Evolutionary conservation across 805 yeast species (phyloP).

Genomic region (Helenozyma rhizophorensis): DNA sequence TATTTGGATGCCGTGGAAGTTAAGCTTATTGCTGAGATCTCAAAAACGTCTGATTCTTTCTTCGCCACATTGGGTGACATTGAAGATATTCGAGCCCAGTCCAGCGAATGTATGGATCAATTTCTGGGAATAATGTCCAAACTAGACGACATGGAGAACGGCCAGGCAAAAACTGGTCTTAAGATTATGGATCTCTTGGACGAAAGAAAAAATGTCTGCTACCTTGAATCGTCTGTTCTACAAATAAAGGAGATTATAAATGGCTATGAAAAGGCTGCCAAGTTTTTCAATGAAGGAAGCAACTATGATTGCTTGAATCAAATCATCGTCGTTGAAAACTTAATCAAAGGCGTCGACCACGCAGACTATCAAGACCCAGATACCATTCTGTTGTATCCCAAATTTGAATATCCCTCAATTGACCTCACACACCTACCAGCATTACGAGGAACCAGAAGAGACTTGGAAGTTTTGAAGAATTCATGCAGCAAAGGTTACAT

Average conservation of each 20-base stretch:
- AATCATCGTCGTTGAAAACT: slow-evolving; percentile 51
- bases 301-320: slow-evolving; percentile 53
- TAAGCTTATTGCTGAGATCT: slow-evolving; percentile 74
- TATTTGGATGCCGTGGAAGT: slow-evolving; percentile 84
- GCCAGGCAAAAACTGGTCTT: slow-evolving; percentile 49
- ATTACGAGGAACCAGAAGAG: slow-evolving; percentile 45
- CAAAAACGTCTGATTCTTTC: slow-evolving; percentile 78
- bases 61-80: slow-evolving; percentile 81
- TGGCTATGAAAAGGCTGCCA: slow-evolving; percentile 39
- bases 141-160: slow-evolving; percentile 42
- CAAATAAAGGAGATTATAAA: slow-evolving; percentile 43
- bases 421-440: slow-evolving; percentile 49
- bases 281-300: slow-evolving; percentile 40
- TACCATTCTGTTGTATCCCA: slow-evolving; percentile 15
- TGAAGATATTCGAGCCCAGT: slow-evolving; percentile 53
- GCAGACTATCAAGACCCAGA: slow-evolving; percentile 16
- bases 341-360: slow-evolving; percentile 47
- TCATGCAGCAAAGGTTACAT: slow-evolving; percentile 69
- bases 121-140: slow-evolving; percentile 44
- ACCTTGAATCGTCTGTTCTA: slow-evolving; percentile 55
- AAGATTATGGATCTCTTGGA: slow-evolving; percentile 45
- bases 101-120: slow-evolving; percentile 46
- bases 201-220: slow-evolving; percentile 55
- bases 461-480: slow-evolving; percentile 51
- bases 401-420: slow-evolving; percentile 27